Evolutionary conservation across 179 eudicot genomes (phyloP).

Genomic region (Nepenthes alata): DNA sequence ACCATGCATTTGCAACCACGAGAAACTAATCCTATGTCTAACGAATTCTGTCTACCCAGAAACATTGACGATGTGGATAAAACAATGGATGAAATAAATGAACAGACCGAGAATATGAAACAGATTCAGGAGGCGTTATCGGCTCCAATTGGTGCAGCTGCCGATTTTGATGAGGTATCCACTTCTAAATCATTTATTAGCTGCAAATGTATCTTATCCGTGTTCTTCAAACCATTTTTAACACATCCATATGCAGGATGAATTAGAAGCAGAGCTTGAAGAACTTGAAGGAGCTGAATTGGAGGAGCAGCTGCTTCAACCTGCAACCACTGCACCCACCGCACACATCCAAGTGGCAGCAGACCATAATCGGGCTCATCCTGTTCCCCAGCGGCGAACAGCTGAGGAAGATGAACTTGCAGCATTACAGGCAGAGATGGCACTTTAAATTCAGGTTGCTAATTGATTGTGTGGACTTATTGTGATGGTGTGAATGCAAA

Average conservation of each 20-base stretch:
- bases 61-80: slow-evolving; percentile 47
- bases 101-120: slow-evolving; percentile 48
- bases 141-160: slow-evolving; percentile 37
- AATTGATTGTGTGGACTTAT: not conserved
- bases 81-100: slow-evolving; percentile 54
- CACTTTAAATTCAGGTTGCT: slow-evolving; percentile 16
- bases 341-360: slow-evolving; percentile 9
- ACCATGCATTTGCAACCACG: too few relatives aligned
- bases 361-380: slow-evolving; percentile 18
- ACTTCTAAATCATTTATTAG: not conserved
- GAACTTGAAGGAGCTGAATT: slow-evolving; percentile 28
- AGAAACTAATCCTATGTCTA: not conserved
- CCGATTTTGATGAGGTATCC: slow-evolving; percentile 41
- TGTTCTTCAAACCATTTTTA: not conserved
- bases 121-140: slow-evolving; percentile 37
- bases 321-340: slow-evolving; percentile 18
- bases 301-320: slow-evolving; percentile 25
- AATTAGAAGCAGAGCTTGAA: slow-evolving; percentile 30
- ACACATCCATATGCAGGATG: slow-evolving; percentile 9
- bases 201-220: not conserved
- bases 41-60: slow-evolving; percentile 9
- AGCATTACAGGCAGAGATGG: slow-evolving; percentile 29
- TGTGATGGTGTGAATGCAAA: not conserved
- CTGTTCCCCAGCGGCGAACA: slow-evolving; percentile 13
- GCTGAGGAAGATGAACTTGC: slow-evolving; percentile 37